These are phyloP conservation scores for Corymbia citriodora DNA, from an alignment of 441 rosid species.

Conservation along the genomic window DNA sequence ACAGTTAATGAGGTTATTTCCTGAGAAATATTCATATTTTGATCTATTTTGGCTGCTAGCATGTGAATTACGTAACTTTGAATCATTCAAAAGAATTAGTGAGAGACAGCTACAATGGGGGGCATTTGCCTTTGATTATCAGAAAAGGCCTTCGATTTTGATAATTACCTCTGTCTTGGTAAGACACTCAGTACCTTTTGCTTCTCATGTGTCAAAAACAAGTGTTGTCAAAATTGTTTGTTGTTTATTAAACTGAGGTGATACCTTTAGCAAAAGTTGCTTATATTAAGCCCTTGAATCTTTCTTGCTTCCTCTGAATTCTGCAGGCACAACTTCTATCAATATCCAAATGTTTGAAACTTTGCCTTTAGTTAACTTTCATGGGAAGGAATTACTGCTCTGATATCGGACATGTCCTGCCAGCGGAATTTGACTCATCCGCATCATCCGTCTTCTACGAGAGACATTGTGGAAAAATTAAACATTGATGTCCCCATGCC, in stretches of 20 bases:
- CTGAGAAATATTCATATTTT: not conserved
- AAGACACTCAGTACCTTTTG: not conserved
- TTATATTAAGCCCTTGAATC: not conserved
- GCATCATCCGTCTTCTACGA: not conserved
- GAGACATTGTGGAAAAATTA: not conserved
- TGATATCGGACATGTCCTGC: not conserved
- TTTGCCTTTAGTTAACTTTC: conserved; percentile 7
- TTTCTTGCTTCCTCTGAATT: not conserved
- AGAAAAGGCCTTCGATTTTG: not conserved
- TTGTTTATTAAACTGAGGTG: not conserved
- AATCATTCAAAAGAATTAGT: not conserved
- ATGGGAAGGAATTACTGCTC: not conserved
- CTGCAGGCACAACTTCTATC: conserved; percentile 16
- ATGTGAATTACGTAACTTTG: not conserved
- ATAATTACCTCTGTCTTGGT: not conserved
- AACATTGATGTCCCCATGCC: not conserved
- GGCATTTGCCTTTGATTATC: not conserved
- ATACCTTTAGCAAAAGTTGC: not conserved
- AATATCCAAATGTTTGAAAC: conserved; percentile 8
- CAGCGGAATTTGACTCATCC: not conserved
- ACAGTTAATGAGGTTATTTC: not conserved
- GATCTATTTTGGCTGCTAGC: not conserved
- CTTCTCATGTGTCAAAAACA: not conserved
- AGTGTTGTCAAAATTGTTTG: not conserved
- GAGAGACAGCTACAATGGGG: not conserved